Conservation (phyloP, 345 rosid genomes). For the Raphanus sativus region DNA sequence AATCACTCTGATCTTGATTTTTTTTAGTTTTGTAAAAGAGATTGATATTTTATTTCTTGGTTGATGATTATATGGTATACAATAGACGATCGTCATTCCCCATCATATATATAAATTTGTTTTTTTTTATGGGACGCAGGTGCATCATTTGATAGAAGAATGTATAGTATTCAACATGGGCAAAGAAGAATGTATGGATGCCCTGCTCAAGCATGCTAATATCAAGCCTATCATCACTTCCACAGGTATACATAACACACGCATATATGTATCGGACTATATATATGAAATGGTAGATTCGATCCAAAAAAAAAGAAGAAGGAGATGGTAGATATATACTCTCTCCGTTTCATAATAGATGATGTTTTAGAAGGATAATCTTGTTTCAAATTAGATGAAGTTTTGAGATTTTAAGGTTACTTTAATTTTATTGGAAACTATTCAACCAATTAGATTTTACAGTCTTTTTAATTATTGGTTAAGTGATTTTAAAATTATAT, state of each 20-base stretch:
- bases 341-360: no score
- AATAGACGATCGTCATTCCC: background rate
- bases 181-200: slow-evolving; percentile 92
- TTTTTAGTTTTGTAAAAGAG: background rate
- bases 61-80: background rate
- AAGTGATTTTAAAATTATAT: no score
- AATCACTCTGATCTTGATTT: slow-evolving; percentile 5
- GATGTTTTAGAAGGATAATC: no score
- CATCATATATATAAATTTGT: background rate
- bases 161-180: slow-evolving; percentile 83
- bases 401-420: no score
- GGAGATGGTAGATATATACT: background rate
- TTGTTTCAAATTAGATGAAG: no score
- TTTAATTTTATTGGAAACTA: no score
- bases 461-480: no score
- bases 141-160: slow-evolving; percentile 89
- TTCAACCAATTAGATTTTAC: no score
- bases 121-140: slow-evolving; percentile 43
- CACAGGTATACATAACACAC: slow-evolving; percentile 53
- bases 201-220: slow-evolving; percentile 82
- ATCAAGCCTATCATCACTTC: slow-evolving; percentile 83
- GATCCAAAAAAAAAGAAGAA: no score
- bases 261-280: no score
- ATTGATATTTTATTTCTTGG: background rate
- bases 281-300: background rate